These are phyloP conservation scores for Xylaria sp. DNA, from an alignment of 2,329 filamentous ascomycete species.

Conservation along the genomic window DNA sequence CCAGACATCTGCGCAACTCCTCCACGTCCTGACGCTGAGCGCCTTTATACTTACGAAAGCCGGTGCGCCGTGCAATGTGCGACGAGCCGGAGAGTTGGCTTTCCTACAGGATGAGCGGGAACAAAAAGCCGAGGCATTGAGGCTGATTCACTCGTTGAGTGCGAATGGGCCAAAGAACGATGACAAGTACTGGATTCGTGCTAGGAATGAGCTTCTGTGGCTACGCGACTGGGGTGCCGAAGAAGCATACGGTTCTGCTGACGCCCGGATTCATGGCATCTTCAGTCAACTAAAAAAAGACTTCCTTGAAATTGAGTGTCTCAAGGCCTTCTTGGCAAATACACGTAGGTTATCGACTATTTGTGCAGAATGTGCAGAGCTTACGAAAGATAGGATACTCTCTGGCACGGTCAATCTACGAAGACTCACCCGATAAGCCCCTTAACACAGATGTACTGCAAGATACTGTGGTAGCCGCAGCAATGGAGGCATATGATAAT, in stretches of 20 bases:
- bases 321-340: constrained; percentile 69
- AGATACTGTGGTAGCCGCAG: constrained; percentile 65
- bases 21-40: constrained; percentile 68
- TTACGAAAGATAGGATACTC: constrained; percentile 57
- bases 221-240: constrained; percentile 72
- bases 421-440: constrained; percentile 55
- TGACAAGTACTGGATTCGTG: constrained; percentile 66
- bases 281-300: constrained; percentile 65
- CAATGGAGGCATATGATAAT: constrained; percentile 77
- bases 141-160: constrained; percentile 61
- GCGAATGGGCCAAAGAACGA: constrained; percentile 61
- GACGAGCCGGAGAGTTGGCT: constrained; percentile 65
- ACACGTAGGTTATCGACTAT: constrained; percentile 55
- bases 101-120: constrained; percentile 68
- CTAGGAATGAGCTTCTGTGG: constrained; percentile 72
- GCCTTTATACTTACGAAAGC: constrained; percentile 60
- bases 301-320: constrained; percentile 71
- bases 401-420: constrained; percentile 67
- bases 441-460: constrained; percentile 59
- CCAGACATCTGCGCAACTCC: constrained; percentile 59
- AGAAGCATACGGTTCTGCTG: constrained; percentile 42
- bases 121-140: constrained; percentile 64
- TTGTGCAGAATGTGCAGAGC: background rate
- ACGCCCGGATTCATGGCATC: constrained; percentile 52
- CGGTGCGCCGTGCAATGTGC: constrained; percentile 57